phyloP scores from a whole-genome alignment of 768 basidiomycete genomes.

The Mycena epipterygia region DNA sequence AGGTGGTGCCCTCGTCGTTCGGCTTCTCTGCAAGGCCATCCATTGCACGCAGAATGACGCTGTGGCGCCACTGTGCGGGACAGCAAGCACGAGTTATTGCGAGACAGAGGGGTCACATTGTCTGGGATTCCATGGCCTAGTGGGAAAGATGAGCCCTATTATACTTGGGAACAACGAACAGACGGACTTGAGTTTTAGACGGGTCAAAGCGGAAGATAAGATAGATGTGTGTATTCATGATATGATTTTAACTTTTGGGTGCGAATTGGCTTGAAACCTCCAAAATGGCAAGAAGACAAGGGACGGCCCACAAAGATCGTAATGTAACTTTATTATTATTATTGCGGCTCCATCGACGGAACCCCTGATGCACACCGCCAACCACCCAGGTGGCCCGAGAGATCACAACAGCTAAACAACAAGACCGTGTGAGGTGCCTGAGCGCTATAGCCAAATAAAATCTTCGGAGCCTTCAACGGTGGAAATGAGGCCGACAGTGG shows the following conservation, averaged over 20 bases:
- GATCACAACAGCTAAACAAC: too few species aligned
- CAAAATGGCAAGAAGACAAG: too few species aligned
- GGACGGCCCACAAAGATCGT: background rate
- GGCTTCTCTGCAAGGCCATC: too few species aligned
- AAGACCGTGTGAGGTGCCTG: too few species aligned
- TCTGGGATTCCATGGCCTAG: background rate
- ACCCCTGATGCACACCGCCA: conserved; percentile 3
- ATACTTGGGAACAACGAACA: background rate
- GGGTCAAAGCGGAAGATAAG: background rate
- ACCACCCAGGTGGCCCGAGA: too few species aligned
- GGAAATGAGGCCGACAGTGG: too few species aligned
- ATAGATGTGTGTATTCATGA: background rate
- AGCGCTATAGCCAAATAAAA: too few species aligned
- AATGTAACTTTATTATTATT: too few species aligned
- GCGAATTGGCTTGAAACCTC: background rate
- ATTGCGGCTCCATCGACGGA: background rate
- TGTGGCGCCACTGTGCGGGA: too few species aligned
- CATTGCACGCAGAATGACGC: too few species aligned
- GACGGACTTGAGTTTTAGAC: background rate
- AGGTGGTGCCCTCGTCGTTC: too few species aligned
- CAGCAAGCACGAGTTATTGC: background rate
- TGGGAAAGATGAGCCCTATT: background rate
- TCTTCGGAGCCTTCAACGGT: too few species aligned
- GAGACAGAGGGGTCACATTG: background rate
- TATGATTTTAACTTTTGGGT: background rate